These are phyloP conservation scores for Spizellomyces punctatus DNA, from an alignment of 192 early-diverging fungal genomes.

Conservation along the genomic window DNA sequence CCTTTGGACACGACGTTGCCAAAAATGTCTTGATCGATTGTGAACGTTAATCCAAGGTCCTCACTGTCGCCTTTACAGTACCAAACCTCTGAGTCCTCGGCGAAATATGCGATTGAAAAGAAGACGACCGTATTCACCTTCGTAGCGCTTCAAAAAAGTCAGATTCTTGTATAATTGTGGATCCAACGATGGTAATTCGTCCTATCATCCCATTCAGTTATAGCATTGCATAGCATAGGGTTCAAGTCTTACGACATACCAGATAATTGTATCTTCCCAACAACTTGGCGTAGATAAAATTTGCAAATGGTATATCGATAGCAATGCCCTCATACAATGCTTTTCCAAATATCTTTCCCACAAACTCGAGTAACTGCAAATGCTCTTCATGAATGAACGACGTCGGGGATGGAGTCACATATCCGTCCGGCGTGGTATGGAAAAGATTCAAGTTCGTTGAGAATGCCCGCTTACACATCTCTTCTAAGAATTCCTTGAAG, in stretches of 20 bases:
- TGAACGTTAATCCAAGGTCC: constrained; percentile 49
- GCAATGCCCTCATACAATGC: constrained; percentile 55
- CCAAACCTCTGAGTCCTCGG: background rate
- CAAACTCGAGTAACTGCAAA: constrained; percentile 47
- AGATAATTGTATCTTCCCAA: constrained; percentile 40
- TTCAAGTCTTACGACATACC: constrained; percentile 7
- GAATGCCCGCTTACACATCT: constrained; percentile 26
- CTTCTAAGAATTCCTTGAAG: too few relatives aligned
- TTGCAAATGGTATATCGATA: constrained; percentile 55
- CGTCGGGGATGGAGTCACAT: constrained; percentile 36
- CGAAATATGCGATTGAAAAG: background rate
- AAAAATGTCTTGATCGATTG: constrained; percentile 46
- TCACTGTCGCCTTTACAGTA: constrained; percentile 24
- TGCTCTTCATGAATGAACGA: constrained; percentile 45
- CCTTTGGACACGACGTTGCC: constrained; percentile 35
- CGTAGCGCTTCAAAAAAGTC: constrained; percentile 50
- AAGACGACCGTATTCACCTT: constrained; percentile 11
- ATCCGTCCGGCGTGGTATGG: constrained; percentile 44
- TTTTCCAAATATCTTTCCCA: constrained; percentile 47
- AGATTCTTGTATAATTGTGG: constrained; percentile 44
- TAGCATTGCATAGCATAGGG: background rate
- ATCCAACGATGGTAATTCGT: too few relatives aligned
- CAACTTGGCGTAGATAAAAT: constrained; percentile 53
- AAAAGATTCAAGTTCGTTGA: constrained; percentile 42
- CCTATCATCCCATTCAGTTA: too few relatives aligned